Conservation (phyloP, 2,329 filamentous ascomycete species). For the Ascochyta rabiei region DNA sequence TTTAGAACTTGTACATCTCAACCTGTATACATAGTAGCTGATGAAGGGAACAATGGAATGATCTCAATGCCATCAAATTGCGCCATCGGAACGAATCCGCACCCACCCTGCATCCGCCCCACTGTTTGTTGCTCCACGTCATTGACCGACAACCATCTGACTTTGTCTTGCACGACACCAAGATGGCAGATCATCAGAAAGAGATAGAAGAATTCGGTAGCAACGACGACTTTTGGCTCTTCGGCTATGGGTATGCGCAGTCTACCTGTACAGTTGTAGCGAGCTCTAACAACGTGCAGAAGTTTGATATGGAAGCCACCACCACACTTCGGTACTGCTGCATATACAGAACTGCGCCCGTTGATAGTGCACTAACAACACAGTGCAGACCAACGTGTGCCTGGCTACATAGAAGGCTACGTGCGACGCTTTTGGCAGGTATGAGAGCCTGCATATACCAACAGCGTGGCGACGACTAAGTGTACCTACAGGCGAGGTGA, state of each 20-base stretch:
- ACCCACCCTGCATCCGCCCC: constrained; percentile 18
- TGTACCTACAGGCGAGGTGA: constrained; percentile 42
- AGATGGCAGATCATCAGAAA: constrained; percentile 36
- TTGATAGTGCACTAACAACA: background rate
- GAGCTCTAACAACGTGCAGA: constrained; percentile 54
- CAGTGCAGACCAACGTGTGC: constrained; percentile 74
- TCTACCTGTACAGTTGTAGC: background rate
- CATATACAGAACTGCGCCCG: no score
- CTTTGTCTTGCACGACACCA: background rate
- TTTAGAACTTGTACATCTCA: constrained; percentile 11
- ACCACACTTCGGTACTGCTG: constrained; percentile 78
- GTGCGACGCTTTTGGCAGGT: constrained; percentile 98
- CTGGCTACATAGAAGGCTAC: constrained; percentile 91
- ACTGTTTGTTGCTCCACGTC: constrained; percentile 26
- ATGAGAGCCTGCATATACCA: constrained; percentile 44
- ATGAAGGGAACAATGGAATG: background rate
- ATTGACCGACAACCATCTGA: constrained; percentile 4
- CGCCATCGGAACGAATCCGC: constrained; percentile 22
- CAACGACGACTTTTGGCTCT: constrained; percentile 84
- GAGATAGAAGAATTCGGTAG: constrained; percentile 43
- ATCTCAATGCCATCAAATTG: constrained; percentile 17
- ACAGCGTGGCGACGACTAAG: constrained; percentile 23
- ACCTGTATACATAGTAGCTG: constrained; percentile 17
- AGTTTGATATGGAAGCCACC: constrained; percentile 98
- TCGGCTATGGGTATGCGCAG: constrained; percentile 81